Base-by-base conservation (phyloP, 2,329 filamentous ascomycete genomes). In the Pseudogymnoascus sp. region DNA sequence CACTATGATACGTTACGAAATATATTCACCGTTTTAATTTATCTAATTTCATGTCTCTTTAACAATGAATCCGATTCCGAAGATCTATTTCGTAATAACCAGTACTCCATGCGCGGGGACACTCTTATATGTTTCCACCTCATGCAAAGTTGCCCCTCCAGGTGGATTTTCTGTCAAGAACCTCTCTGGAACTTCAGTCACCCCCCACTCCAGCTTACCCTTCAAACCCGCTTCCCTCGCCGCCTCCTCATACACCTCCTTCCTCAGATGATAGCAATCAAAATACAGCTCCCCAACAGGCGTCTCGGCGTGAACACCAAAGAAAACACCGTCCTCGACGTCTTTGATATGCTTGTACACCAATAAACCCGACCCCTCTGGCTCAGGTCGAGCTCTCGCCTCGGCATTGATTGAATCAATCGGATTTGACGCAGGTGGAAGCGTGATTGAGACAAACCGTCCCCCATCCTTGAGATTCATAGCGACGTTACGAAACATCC, bases 401-500 rank as follows among this genome's bases (percentile, higher is more conserved):
- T 65, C 63, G 12, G 66, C 66, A 59, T 65, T 64, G 6, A 66
- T 14, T 16, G 63, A 64, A 12, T 65, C 64, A 12, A 68, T 66
- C 1, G 60, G 63, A 30, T 67, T 66, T 5, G 67, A 69, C 25
- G 62, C 64, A 8, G 68, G 67, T 11, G 65, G 64, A 28, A 64
- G 60, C 3, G 66, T 70, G n/a, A 75, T 59, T 6, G 68, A 69
- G 37, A 75, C 65, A 59, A 74, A 74, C 18, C 65, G 64, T 2
- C 74, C 73, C 4, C 70, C 73, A 0, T 69, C 67, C 57, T 68
- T 70, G n/a, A 76, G 69, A 63, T 74, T 74, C 18, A 67, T 47
- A 6, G 70, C 61, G 22, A 75, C 67, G 36, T 72, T 76, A 33
- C 65, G 62, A 61, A 70, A 76, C 71, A 75, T 75, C 16, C 60